Base-by-base conservation (phyloP, 169 alveolate species). In the Plasmodium gaboni region DNA sequence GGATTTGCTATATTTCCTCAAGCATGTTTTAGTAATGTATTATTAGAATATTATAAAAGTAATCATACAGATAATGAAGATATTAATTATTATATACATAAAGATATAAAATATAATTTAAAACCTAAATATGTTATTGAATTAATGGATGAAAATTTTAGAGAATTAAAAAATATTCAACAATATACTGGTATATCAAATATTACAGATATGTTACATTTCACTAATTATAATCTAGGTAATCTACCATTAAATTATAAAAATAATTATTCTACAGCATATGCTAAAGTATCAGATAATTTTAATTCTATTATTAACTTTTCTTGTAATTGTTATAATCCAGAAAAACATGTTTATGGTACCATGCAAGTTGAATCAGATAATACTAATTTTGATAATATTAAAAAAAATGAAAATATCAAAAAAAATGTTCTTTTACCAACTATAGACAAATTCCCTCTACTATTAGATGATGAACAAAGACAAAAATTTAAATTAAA, bases 251-350 rank as follows among this genome's bases (percentile, higher is more conserved):
- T 64, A 4, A 61, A 78, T 63, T 78, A 28, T 59, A 64, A 78
- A 8, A 65, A 65, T 15, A 7, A 64, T 17, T 15, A 65, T 60
- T 28, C 89, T 28, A 22, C 89, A 12, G 0, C 91, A 7, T 83
- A 83, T 42, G 65, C 74, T 4, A 68, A 42, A 63, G 91, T 63
- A 2, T 86, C 91, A 55, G 50, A 7, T 12, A 44, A 46, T 0
- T 83, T 83, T 69, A 44, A 28, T n/a, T 59, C 68, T 1, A 26
- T 48, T 10, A 13, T 83, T 19, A 83, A 22, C 38, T 83, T 83
- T 42, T 83, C 91, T 1, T 83, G 91, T 61, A 57, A 42, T 32
- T 83, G 91, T 17, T 83, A 83, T 17, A 69, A 46, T 83, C 83
- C 85, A 2, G 64, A 55, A 28, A 83, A 67, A 32, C 57, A 68